Evolutionary conservation across 305 asterid species (phyloP).

Genomic region (Coffea humblotiana): DNA sequence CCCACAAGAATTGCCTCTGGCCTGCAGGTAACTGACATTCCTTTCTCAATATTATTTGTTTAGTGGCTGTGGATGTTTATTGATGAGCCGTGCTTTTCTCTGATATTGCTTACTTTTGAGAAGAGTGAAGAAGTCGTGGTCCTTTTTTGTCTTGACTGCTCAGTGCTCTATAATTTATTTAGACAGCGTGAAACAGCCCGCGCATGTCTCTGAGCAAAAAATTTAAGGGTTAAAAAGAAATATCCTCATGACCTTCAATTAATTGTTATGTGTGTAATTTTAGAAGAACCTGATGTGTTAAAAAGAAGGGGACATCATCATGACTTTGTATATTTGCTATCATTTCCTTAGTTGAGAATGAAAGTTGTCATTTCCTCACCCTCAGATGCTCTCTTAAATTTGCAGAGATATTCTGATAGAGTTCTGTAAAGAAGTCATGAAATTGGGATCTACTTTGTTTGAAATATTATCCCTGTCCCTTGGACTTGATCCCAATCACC

Average conservation of each 20-base stretch:
- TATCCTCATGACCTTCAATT: neutral
- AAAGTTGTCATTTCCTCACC: no score
- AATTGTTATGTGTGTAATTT: neutral
- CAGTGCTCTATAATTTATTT: neutral
- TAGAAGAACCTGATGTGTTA: neutral
- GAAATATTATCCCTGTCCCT: constrained; percentile 19
- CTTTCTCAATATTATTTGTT: no score
- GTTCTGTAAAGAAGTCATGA: neutral
- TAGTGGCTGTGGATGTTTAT: neutral
- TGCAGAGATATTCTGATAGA: constrained; percentile 16
- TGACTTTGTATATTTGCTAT: no score
- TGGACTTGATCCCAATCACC: constrained; percentile 15
- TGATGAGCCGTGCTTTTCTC: neutral
- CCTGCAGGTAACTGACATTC: constrained; percentile 16
- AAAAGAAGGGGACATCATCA: no score
- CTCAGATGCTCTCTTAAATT: no score
- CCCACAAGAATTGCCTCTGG: constrained; percentile 23
- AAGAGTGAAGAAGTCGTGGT: neutral
- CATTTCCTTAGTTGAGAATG: neutral
- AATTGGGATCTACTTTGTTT: neutral
- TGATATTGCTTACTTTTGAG: no score
- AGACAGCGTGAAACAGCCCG: neutral
- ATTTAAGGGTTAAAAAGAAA: neutral
- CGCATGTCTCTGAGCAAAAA: neutral
- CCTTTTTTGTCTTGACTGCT: neutral